phyloP scores from a whole-genome alignment of 1,284 basidiomycete species.

The Abortiporus biennis region DNA sequence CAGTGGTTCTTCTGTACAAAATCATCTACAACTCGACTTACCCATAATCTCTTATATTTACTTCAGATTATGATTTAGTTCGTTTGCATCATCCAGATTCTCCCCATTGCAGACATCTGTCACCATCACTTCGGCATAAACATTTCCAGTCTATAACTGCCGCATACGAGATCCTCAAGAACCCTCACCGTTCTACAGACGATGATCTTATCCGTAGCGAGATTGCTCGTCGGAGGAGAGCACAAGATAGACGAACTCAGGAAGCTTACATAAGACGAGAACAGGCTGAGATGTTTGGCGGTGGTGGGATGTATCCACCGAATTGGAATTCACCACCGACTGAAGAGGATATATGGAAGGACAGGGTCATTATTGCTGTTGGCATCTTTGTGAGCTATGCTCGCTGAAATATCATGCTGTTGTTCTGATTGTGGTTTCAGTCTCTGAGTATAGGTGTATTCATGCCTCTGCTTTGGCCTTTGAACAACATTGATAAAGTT shows the following conservation, averaged over 20 bases:
- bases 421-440: slow-evolving; percentile 14
- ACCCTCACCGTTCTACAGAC: slow-evolving; percentile 7
- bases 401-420: neutral
- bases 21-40: slow-evolving; percentile 2
- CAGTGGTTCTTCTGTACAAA: slow-evolving; percentile 16
- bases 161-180: slow-evolving; percentile 39
- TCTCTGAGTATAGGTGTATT: slow-evolving; percentile 28
- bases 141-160: slow-evolving; percentile 44
- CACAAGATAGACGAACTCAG: no score
- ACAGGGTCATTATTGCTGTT: slow-evolving; percentile 32
- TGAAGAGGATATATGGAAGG: slow-evolving; percentile 35
- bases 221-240: slow-evolving; percentile 29
- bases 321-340: slow-evolving; percentile 18
- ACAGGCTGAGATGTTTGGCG: slow-evolving; percentile 1
- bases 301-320: slow-evolving; percentile 3
- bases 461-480: slow-evolving; percentile 22
- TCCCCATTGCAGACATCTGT: slow-evolving; percentile 23
- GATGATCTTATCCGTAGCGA: slow-evolving; percentile 31
- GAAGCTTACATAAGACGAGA: slow-evolving; percentile 10
- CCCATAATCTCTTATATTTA: neutral
- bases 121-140: slow-evolving; percentile 31
- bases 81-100: slow-evolving; percentile 48
- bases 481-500: slow-evolving; percentile 16
- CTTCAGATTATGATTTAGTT: slow-evolving; percentile 47
- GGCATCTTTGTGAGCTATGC: slow-evolving; percentile 29